Conservation (phyloP, 306 rosid genomes). For the Cicer chorassanicum region DNA sequence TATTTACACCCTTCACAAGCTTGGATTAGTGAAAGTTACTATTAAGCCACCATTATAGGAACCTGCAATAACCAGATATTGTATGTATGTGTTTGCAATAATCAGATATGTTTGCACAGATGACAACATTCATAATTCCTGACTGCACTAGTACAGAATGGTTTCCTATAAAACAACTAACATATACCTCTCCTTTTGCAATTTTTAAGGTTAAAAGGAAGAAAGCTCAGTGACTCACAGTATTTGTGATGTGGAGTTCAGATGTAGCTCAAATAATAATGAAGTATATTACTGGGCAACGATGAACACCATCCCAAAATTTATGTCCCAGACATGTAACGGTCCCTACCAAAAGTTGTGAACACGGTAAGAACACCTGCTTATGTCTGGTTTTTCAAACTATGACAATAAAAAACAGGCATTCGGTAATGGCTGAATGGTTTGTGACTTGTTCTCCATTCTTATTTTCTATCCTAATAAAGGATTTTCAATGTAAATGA, state of each 20-base stretch:
- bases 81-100: not conserved
- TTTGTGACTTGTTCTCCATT: not conserved
- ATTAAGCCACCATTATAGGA: not conserved
- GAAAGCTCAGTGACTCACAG: not conserved
- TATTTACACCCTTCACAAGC: not conserved
- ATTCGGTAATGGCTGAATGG: not conserved
- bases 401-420: not conserved
- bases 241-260: slow-evolving; percentile 44
- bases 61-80: not conserved
- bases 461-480: not conserved
- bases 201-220: not conserved
- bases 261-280: slow-evolving; percentile 64
- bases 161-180: not conserved
- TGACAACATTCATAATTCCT: not conserved
- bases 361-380: slow-evolving; percentile 30
- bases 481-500: not conserved
- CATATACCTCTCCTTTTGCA: not conserved
- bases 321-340: slow-evolving; percentile 51
- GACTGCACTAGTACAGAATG: not conserved
- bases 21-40: not conserved
- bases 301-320: slow-evolving; percentile 52
- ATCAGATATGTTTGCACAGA: not conserved
- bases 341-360: slow-evolving; percentile 22
- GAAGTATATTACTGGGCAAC: slow-evolving; percentile 52
- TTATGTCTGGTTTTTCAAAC: slow-evolving; percentile 44